A percentile compares a stretch with the other conserved stretches of the same genome.
phyloP scores from a whole-genome alignment of 176 grass and related monocot genomes.

The Raddia guianensis region DNA sequence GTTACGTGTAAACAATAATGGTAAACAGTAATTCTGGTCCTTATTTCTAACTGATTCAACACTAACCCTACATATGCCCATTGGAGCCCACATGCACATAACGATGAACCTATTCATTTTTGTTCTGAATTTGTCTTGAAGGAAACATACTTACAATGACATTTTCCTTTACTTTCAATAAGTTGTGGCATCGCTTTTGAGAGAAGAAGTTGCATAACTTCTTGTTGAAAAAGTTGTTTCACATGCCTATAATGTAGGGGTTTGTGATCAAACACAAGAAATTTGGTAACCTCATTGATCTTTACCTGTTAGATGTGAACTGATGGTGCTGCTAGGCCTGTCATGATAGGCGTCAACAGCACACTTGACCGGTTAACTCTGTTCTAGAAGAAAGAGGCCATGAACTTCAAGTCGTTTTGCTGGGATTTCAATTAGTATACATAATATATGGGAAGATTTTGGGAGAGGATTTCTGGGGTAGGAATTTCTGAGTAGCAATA shows the following conservation, averaged over 20 bases:
- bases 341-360: slow-evolving; percentile 21
- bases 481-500: too few species aligned
- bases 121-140: slow-evolving; percentile 1
- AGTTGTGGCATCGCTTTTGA: slow-evolving; percentile 24
- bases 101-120: background rate
- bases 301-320: slow-evolving; percentile 25
- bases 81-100: too few species aligned
- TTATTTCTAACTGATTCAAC: too few species aligned
- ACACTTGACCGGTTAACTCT: slow-evolving; percentile 32
- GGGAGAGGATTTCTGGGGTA: too few species aligned
- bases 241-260: background rate
- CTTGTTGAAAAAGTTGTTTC: slow-evolving; percentile 6
- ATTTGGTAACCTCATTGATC: background rate
- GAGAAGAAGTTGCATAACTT: slow-evolving; percentile 17
- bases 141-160: background rate
- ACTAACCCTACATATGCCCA: too few species aligned
- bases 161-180: background rate
- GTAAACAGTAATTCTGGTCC: too few species aligned
- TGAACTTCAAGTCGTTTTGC: background rate
- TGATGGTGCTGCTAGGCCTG: slow-evolving; percentile 11
- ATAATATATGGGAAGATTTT: too few species aligned
- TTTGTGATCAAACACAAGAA: slow-evolving; percentile 23
- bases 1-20: too few species aligned
- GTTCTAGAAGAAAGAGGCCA: slow-evolving; percentile 12
- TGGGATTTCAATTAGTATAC: background rate